Evolutionary conservation across 2,329 filamentous ascomycete genomes (phyloP).

Genomic region (Diaporthe caulivora): DNA sequence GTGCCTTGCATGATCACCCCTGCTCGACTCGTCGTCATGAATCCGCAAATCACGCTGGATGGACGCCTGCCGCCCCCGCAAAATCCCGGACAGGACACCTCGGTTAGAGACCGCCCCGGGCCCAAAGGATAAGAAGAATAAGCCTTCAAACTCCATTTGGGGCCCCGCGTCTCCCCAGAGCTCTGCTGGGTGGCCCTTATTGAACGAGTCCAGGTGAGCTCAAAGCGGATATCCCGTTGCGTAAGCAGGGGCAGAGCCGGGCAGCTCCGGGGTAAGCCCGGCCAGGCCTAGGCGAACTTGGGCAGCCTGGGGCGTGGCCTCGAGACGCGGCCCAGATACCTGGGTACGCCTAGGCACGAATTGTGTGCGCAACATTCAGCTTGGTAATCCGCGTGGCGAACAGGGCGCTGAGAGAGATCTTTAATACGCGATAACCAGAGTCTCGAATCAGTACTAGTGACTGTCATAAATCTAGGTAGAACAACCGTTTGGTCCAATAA

Average conservation of each 20-base stretch:
- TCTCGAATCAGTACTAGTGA: too few species aligned
- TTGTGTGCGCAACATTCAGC: not conserved
- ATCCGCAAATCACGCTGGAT: not conserved
- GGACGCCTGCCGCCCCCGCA: not conserved
- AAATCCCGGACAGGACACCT: not conserved
- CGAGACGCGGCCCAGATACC: not conserved
- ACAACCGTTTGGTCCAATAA: too few species aligned
- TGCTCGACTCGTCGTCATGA: not conserved
- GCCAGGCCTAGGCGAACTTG: not conserved
- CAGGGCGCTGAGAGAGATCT: not conserved
- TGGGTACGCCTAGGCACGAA: not conserved
- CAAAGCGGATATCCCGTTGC: conserved; percentile 4
- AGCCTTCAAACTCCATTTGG: not conserved
- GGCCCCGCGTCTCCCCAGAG: conserved; percentile 31
- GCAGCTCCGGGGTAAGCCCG: not conserved
- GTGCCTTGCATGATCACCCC: conserved; percentile 6
- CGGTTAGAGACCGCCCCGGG: not conserved
- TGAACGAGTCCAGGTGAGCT: not conserved
- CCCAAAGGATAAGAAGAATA: not conserved
- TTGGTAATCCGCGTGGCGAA: not conserved
- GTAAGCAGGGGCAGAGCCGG: not conserved
- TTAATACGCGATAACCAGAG: too few species aligned
- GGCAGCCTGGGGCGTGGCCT: not conserved
- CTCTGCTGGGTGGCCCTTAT: not conserved
- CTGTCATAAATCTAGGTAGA: too few species aligned